phyloP scores from a whole-genome alignment of 805 yeast genomes.

The Candida xyloterini region DNA sequence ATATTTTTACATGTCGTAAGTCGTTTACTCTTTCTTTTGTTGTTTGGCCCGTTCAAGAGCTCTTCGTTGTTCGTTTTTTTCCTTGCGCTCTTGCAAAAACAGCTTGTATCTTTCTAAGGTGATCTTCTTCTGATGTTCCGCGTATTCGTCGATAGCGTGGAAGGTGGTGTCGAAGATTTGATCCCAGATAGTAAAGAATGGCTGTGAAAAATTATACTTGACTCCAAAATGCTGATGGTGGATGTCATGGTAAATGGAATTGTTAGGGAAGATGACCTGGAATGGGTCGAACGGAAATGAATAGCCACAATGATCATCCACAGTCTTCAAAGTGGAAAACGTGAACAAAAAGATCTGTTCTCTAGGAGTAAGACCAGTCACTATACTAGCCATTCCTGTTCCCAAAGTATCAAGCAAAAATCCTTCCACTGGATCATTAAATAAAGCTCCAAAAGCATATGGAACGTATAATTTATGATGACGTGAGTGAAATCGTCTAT shows the following conservation, averaged over 20 bases:
- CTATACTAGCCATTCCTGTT: slow-evolving; percentile 74
- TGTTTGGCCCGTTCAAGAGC: slow-evolving; percentile 1
- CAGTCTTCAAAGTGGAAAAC: slow-evolving; percentile 92
- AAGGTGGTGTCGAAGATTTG: slow-evolving; percentile 66
- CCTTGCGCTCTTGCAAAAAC: slow-evolving; percentile 44
- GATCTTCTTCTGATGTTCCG: slow-evolving; percentile 59
- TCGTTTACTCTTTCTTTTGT: slow-evolving; percentile 2
- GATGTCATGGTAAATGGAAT: slow-evolving; percentile 93
- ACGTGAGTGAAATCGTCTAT: slow-evolving; percentile 83
- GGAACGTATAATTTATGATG: slow-evolving; percentile 95
- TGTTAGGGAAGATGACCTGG: slow-evolving; percentile 89
- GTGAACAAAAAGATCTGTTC: slow-evolving; percentile 74
- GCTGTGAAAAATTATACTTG: slow-evolving; percentile 90
- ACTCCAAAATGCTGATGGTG: slow-evolving; percentile 97
- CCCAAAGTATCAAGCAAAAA: slow-evolving; percentile 89
- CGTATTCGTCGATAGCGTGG: slow-evolving; percentile 61
- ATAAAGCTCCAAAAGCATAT: slow-evolving; percentile 93
- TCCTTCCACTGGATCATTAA: slow-evolving; percentile 93
- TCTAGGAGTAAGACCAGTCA: slow-evolving; percentile 65
- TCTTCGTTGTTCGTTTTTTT: slow-evolving; percentile 11
- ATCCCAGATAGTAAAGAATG: slow-evolving; percentile 96
- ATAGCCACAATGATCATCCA: slow-evolving; percentile 99
- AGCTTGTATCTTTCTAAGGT: slow-evolving; percentile 65
- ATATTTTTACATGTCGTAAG: slow-evolving; percentile 3
- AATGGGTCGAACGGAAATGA: slow-evolving; percentile 87